Evolutionary conservation across 148 eudicot genomes (phyloP).

Genomic region (Vaccinium darrowii): DNA sequence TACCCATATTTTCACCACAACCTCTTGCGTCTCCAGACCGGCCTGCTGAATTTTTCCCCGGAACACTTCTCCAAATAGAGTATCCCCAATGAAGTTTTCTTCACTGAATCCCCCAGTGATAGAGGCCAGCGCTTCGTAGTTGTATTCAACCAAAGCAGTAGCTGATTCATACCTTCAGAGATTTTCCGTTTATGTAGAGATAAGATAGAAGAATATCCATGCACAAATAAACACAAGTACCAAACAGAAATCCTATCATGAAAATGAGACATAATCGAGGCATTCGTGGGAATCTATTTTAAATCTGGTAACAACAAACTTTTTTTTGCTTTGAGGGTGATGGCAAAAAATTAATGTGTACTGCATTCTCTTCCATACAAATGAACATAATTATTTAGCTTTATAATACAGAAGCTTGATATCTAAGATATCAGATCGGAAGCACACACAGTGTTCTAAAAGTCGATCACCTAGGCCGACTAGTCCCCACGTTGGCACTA

Average conservation of each 20-base stretch:
- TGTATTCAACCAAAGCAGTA: not conserved
- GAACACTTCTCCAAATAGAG: not conserved
- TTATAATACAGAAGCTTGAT: too few species aligned
- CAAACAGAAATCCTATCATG: not conserved
- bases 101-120: not conserved
- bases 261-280: not conserved
- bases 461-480: too few species aligned
- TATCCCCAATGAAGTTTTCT: not conserved
- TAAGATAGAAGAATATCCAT: too few species aligned
- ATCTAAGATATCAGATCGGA: too few species aligned
- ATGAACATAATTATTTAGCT: too few species aligned
- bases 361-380: too few species aligned
- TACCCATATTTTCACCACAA: not conserved
- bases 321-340: too few species aligned
- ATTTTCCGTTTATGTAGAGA: too few species aligned
- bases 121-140: not conserved
- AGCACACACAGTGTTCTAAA: too few species aligned
- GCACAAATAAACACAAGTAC: not conserved
- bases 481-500: too few species aligned
- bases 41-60: not conserved
- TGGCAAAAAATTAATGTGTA: too few species aligned
- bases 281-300: not conserved
- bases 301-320: not conserved
- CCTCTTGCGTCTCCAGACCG: not conserved
- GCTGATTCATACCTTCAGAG: not conserved